A percentile compares a stretch with the other conserved stretches of the same genome.
These are phyloP conservation scores for Arthrobotrys sinensis DNA, from an alignment of 2,329 filamentous ascomycete genomes.

Conservation along the genomic window DNA sequence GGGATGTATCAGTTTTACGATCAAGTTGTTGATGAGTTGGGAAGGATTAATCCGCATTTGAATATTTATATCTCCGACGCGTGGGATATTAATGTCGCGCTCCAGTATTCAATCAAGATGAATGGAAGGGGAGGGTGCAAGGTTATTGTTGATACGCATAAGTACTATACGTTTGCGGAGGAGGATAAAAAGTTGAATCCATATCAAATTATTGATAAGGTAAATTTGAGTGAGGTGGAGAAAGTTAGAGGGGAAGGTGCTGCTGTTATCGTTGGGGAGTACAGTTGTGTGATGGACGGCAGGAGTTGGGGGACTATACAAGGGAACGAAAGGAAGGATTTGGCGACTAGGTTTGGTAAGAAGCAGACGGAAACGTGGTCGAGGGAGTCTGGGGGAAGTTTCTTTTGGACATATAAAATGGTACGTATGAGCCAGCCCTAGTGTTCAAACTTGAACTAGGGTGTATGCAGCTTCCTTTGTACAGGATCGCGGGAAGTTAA, in stretches of 20 bases:
- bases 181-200: constrained; percentile 71
- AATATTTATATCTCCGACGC: constrained; percentile 75
- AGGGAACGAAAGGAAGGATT: constrained; percentile 68
- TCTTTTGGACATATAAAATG: constrained; percentile 77
- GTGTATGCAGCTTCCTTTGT: too few species aligned
- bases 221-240: constrained; percentile 62
- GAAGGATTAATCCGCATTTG: constrained; percentile 70
- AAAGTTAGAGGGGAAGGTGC: constrained; percentile 66
- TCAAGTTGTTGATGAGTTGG: constrained; percentile 70
- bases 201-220: constrained; percentile 71
- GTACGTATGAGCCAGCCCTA: constrained; percentile 16
- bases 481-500: too few species aligned
- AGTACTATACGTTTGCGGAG: constrained; percentile 74
- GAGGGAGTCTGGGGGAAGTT: constrained; percentile 71
- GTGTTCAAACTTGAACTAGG: too few species aligned
- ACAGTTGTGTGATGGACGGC: constrained; percentile 73
- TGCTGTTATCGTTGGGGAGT: constrained; percentile 74
- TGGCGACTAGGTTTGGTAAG: constrained; percentile 70
- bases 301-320: constrained; percentile 71
- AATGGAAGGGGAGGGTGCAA: constrained; percentile 69
- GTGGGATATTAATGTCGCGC: constrained; percentile 71
- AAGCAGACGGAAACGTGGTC: constrained; percentile 71
- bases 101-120: constrained; percentile 68
- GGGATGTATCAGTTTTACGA: constrained; percentile 75
- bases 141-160: constrained; percentile 74